Evolutionary conservation across 179 eudicot genomes (phyloP), one percentile per base, ranked within the genome.

Genomic region (Carnegiea gigantea): DNA sequence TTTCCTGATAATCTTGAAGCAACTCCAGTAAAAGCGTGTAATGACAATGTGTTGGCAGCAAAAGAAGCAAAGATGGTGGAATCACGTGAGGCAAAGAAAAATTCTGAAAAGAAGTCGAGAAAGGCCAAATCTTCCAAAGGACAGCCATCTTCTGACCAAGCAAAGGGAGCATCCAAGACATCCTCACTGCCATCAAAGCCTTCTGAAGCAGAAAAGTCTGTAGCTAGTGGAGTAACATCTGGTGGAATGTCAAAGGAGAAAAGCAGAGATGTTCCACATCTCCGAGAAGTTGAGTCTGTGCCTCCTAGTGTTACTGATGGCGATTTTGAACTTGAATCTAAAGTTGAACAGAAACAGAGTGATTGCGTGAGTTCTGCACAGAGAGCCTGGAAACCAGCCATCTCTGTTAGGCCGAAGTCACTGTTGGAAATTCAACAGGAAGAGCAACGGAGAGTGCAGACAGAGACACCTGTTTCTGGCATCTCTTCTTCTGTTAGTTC

Each of bases 311-410:
- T 46, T 26, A 26, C 48, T 75, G 75, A 24, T 30, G 87, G 70
- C 76, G 85, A 81, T 67, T 70, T 36, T 77, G 86, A 82, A 65
- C 70, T 84, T 73, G 87, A 90, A 75, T 76, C 57, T 23, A 85
- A 83, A 79, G 86, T 72, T 78, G 87, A 86, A 70, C 78, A 82
- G 68, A 82, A 84, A 81, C 76, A 38, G 48, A 85, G 72, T 68
- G 88, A 73, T 36, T 78, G 75, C 80, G 76, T 43, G 53, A 83
- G 83, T 43, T 51, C 85, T 57, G 84, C 83, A 36, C 93, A 84
- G 74, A 88, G 93, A 46, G 95, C 91, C 67, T 97, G 99, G 99
- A 97, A 97, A 82, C 97, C 95, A 78, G 92, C 99, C 77, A 93
- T 91, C 48, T 89, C 86, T 83, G 93, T 93, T 65, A 95, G 91